Evolutionary conservation across 768 basidiomycete species (phyloP).

Genomic region (Russula lepida): DNA sequence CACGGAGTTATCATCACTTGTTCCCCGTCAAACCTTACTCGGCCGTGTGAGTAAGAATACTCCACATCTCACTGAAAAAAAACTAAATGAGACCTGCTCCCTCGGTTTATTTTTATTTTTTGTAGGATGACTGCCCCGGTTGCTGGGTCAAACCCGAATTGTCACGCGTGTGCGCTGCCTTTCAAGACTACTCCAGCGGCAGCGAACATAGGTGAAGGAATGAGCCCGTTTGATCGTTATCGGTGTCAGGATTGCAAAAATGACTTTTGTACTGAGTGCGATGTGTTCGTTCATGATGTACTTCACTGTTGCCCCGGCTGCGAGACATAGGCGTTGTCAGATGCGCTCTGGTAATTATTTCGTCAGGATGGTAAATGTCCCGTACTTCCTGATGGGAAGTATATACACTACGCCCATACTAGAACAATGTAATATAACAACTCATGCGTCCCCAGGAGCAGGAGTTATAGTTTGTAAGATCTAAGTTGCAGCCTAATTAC

Average conservation of each 20-base stretch:
- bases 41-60: slow-evolving; percentile 61
- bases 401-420: not conserved
- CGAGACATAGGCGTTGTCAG: slow-evolving; percentile 35
- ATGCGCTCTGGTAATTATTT: not conserved
- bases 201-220: slow-evolving; percentile 45
- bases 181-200: slow-evolving; percentile 42
- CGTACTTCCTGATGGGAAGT: not conserved
- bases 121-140: slow-evolving; percentile 34
- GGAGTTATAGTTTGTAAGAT: not conserved
- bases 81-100: not conserved
- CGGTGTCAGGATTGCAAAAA: slow-evolving; percentile 76
- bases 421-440: not conserved
- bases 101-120: not conserved
- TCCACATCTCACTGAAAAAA: not conserved
- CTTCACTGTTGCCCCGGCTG: slow-evolving; percentile 92
- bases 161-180: slow-evolving; percentile 70
- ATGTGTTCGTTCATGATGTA: slow-evolving; percentile 92
- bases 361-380: not conserved
- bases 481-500: not conserved
- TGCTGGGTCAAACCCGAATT: slow-evolving; percentile 36
- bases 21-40: slow-evolving; percentile 88
- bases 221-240: slow-evolving; percentile 83
- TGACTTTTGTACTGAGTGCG: slow-evolving; percentile 94
- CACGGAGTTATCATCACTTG: slow-evolving; percentile 89
- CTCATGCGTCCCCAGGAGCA: not conserved